Evolutionary conservation across 2,329 filamentous ascomycete genomes (phyloP), one percentile per base, ranked within the genome.

Genomic region (Sclerotinia nivalis): DNA sequence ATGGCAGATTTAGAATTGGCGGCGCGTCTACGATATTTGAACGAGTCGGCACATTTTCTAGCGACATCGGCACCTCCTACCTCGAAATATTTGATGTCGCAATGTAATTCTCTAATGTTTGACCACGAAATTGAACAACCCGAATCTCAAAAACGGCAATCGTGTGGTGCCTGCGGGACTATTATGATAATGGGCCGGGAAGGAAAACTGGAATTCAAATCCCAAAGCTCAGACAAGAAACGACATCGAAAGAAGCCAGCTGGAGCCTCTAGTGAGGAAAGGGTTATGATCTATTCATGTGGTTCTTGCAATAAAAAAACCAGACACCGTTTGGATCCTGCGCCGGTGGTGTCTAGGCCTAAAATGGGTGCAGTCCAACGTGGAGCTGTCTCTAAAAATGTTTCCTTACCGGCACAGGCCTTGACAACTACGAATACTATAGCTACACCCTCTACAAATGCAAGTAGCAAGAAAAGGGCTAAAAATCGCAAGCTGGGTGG

Each of bases 401-500:
- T 31, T 43, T 20, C 69, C 31, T 28, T 60, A 56, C 34, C 67
- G 49, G n/a, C 3, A 6, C 58, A 69, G 54, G 22, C 5, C 37
- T 22, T 56, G 7, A 20, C 61, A n/a, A 47, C 31, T 31, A 20
- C 59, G 10, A 69, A 25, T 37, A 28, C 61, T 78, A 71, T 74
- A 71, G 78, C 78, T 54, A 59, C 74, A 50, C 54, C 69, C 22
- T 81, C 83, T 2, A 80, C 84, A 47, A 88, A 86, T 76, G 84
- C 86, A 10, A 87, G 80, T 79, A 89, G 86, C 80, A 89, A 88
- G 80, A 90, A 89, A 80, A 83, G 88, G 64, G 86, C 88, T 45
- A 91, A 88, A 80, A 86, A 82, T 71, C 83, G 88, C 71, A 91
- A 90, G 78, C 73, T 76, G 34, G 86, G 87, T 47, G 88, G 87